Conservation (phyloP, 257 asterid genomes). For the Solanum chilense region DNA sequence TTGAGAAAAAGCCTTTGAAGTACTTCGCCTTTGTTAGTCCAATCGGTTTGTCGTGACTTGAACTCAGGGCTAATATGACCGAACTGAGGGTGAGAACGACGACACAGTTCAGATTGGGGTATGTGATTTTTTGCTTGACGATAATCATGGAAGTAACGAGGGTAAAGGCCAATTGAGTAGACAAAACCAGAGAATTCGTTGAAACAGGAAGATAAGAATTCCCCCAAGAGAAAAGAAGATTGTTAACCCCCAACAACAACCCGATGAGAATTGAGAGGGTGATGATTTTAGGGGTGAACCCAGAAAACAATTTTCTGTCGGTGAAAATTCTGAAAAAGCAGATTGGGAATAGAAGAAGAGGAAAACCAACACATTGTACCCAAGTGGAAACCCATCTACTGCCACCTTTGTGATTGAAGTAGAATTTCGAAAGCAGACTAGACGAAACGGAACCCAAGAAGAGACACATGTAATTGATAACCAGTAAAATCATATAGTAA, state of each 20-base stretch:
- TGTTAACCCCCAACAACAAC: constrained; percentile 41
- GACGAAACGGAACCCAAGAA: constrained; percentile 52
- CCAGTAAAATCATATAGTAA: constrained; percentile 22
- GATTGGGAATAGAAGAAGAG: constrained; percentile 38
- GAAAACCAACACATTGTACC: constrained; percentile 74
- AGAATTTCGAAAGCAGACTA: constrained; percentile 43
- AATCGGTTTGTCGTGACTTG: constrained; percentile 29
- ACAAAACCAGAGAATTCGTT: constrained; percentile 40
- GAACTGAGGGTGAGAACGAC: constrained; percentile 55
- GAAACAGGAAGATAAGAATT: constrained; percentile 62
- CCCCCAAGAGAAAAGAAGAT: constrained; percentile 54
- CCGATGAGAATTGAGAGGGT: constrained; percentile 29
- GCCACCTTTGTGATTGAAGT: constrained; percentile 64
- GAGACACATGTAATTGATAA: constrained; percentile 27
- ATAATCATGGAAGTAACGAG: constrained; percentile 42
- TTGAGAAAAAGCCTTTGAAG: constrained; percentile 37
- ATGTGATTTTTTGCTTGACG: constrained; percentile 46
- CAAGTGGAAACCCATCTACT: constrained; percentile 72
- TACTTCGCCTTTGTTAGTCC: constrained; percentile 27
- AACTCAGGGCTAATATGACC: constrained; percentile 30
- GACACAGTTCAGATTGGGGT: constrained; percentile 51
- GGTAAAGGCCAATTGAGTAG: constrained; percentile 55
- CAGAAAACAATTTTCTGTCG: constrained; percentile 32
- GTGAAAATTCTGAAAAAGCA: constrained; percentile 29
- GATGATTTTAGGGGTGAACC: constrained; percentile 14